Percentiles rank a stretch among this genome's conserved stretches.
phyloP scores from a whole-genome alignment of 768 basidiomycete genomes.

The Guyanaporus albipodus region DNA sequence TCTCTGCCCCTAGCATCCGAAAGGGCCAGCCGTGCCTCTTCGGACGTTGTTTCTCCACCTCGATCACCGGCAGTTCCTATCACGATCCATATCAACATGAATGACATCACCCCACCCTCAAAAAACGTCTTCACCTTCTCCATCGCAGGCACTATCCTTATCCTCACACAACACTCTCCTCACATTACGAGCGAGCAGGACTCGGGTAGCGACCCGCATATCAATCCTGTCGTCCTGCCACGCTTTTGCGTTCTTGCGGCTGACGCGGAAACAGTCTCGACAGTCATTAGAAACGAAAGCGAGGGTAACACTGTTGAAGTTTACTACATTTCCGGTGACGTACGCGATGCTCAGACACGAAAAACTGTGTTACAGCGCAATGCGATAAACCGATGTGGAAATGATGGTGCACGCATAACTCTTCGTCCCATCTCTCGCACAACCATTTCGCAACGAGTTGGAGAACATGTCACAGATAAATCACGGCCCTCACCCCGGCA shows the following conservation, averaged over 20 bases:
- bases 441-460: slow-evolving; percentile 16
- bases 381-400: slow-evolving; percentile 55
- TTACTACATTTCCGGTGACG: slow-evolving; percentile 53
- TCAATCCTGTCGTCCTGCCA: slow-evolving; percentile 58
- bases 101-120: slow-evolving; percentile 62
- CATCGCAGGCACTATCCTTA: slow-evolving; percentile 60
- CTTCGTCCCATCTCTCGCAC: slow-evolving; percentile 40
- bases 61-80: slow-evolving; percentile 57
- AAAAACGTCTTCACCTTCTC: slow-evolving; percentile 65
- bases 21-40: slow-evolving; percentile 38
- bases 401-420: slow-evolving; percentile 56
- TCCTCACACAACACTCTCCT: slow-evolving; percentile 43
- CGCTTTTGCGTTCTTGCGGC: slow-evolving; percentile 66
- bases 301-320: slow-evolving; percentile 55
- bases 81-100: slow-evolving; percentile 77
- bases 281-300: slow-evolving; percentile 57
- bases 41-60: slow-evolving; percentile 22
- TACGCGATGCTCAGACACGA: slow-evolving; percentile 56
- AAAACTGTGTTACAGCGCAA: slow-evolving; percentile 62
- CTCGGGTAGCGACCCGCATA: slow-evolving; percentile 32
- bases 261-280: slow-evolving; percentile 56
- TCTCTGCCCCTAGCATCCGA: slow-evolving; percentile 33
- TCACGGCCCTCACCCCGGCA: slow-evolving; percentile 17
- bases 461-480: slow-evolving; percentile 21
- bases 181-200: slow-evolving; percentile 22